Percentiles rank a stretch among this genome's conserved stretches.
Evolutionary conservation across 805 yeast genomes (phyloP).

Genomic region (Candida suzukii): DNA sequence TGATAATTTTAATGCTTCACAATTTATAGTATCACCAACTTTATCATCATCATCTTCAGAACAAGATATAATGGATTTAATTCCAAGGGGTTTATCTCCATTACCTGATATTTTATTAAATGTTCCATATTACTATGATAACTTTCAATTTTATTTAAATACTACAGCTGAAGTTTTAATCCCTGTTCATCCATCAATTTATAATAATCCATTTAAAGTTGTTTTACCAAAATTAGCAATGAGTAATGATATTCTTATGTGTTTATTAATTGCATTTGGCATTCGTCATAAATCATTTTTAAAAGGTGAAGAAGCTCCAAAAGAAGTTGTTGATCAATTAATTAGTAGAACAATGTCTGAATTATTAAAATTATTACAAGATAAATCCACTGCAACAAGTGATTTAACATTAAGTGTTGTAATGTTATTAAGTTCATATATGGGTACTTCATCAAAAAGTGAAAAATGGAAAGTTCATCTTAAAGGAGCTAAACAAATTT

Average conservation of each 20-base stretch:
- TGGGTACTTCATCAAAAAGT: slow-evolving; percentile 37
- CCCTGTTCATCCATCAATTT: slow-evolving; percentile 53
- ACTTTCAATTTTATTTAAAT: slow-evolving; percentile 56
- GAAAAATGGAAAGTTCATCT: slow-evolving; percentile 59
- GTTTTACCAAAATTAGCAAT: slow-evolving; percentile 65
- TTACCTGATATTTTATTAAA: slow-evolving; percentile 54
- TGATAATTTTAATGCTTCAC: too few species aligned
- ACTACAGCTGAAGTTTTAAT: slow-evolving; percentile 56
- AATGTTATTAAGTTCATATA: slow-evolving; percentile 51
- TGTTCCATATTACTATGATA: slow-evolving; percentile 53
- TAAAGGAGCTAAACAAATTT: slow-evolving; percentile 60
- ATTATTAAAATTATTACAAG: slow-evolving; percentile 40
- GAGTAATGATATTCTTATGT: slow-evolving; percentile 47
- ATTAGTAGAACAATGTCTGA: slow-evolving; percentile 52
- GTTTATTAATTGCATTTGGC: slow-evolving; percentile 48
- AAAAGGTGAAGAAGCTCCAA: slow-evolving; percentile 24
- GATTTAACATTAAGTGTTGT: slow-evolving; percentile 62
- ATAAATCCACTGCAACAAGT: slow-evolving; percentile 48
- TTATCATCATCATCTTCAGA: slow-evolving; percentile 10
- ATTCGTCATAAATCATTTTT: slow-evolving; percentile 29
- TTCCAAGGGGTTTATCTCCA: slow-evolving; percentile 33
- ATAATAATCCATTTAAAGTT: slow-evolving; percentile 61
- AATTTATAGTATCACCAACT: background rate
- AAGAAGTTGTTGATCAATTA: slow-evolving; percentile 42
- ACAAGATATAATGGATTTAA: slow-evolving; percentile 12